A percentile compares a stretch with the other conserved stretches of the same genome.
Conservation (phyloP, 768 basidiomycete genomes). For the Rhodotorula kratochvilovae region DNA sequence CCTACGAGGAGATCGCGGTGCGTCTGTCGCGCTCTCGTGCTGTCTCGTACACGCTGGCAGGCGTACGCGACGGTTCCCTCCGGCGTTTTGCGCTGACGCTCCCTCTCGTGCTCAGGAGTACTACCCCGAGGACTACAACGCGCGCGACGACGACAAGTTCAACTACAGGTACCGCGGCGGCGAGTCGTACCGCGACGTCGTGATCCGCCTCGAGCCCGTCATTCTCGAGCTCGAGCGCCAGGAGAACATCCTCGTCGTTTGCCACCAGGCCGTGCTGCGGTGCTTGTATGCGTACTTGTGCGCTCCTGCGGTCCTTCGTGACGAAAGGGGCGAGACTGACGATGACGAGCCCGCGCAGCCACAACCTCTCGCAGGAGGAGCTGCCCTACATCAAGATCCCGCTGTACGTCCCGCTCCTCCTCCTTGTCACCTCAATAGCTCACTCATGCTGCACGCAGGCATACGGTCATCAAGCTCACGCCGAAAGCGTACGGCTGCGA, state of each 20-base stretch:
- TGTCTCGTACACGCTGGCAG: too few relatives aligned
- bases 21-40: conserved; percentile 22
- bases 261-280: conserved; percentile 67
- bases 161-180: conserved; percentile 95
- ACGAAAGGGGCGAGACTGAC: neutral
- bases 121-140: conserved; percentile 97
- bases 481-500: conserved; percentile 98
- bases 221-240: conserved; percentile 99
- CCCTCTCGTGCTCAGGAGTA: conserved; percentile 56
- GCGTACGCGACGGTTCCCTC: too few relatives aligned
- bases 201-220: conserved; percentile 71
- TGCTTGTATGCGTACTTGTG: conserved; percentile 82
- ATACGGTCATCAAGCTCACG: conserved; percentile 96
- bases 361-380: conserved; percentile 82
- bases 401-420: conserved; percentile 26
- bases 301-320: neutral
- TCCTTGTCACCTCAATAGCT: neutral
- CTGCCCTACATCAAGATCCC: conserved; percentile 98
- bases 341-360: conserved; percentile 44
- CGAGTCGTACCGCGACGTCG: conserved; percentile 94
- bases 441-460: conserved; percentile 52
- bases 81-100: neutral
- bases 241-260: conserved; percentile 92
- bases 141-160: conserved; percentile 98
- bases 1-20: conserved; percentile 97